Percentiles rank a stretch among this genome's conserved stretches.
These are phyloP conservation scores for Elsinoe perseae DNA, from an alignment of 2,329 filamentous ascomycete genomes.

Conservation along the genomic window DNA sequence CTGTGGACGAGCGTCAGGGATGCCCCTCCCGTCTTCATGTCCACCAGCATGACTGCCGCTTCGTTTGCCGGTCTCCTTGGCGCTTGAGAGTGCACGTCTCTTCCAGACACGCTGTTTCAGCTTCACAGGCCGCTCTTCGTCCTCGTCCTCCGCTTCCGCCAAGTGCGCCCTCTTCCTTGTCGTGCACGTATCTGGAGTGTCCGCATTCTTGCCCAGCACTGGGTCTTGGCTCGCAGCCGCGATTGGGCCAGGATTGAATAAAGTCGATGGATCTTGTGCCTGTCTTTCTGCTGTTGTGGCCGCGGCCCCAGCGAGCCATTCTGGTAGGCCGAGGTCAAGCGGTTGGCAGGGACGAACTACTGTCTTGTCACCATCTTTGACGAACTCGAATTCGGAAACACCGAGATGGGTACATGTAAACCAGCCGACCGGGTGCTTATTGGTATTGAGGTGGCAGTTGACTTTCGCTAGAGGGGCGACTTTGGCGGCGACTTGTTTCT, in stretches of 20 bases:
- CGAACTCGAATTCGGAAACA: constrained; percentile 19
- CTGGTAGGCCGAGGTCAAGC: background rate
- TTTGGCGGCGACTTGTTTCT: constrained; percentile 23
- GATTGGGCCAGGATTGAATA: background rate
- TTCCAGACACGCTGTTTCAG: background rate
- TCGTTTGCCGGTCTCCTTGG: background rate
- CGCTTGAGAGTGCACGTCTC: background rate
- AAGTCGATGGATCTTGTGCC: background rate
- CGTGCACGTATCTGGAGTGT: too few relatives aligned
- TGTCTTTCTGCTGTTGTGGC: constrained; percentile 11
- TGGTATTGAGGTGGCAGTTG: constrained; percentile 34
- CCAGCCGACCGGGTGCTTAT: constrained; percentile 33
- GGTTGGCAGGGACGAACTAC: background rate
- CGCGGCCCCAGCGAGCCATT: background rate
- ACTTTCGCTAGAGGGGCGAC: constrained; percentile 35
- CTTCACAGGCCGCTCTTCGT: too few relatives aligned
- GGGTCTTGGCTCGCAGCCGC: background rate
- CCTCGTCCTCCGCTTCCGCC: too few relatives aligned
- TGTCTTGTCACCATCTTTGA: constrained; percentile 1
- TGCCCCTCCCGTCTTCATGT: background rate
- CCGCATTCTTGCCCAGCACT: too few relatives aligned
- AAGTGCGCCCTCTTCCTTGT: too few relatives aligned
- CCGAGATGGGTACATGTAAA: constrained; percentile 40
- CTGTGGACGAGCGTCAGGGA: background rate
- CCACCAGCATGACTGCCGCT: background rate